Conservation (phyloP, 441 rosid species). For the Aquilaria agallochum region DNA sequence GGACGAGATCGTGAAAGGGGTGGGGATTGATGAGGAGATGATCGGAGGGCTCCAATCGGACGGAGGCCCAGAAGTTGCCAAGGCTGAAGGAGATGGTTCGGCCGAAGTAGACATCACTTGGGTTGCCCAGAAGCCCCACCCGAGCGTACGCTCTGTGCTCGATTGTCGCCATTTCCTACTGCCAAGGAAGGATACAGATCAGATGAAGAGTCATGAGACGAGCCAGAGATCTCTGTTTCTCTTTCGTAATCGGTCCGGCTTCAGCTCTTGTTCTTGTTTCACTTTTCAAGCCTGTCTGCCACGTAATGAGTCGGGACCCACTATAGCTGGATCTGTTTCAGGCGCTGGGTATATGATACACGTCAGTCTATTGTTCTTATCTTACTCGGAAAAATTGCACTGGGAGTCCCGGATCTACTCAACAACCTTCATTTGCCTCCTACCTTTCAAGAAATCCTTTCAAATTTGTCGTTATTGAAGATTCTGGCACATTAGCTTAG, state of each 20-base stretch:
- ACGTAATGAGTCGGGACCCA: background rate
- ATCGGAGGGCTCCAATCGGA: constrained; percentile 53
- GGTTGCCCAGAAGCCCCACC: constrained; percentile 77
- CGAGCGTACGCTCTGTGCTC: constrained; percentile 67
- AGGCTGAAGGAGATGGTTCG: constrained; percentile 68
- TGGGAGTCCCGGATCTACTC: no score
- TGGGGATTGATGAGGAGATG: constrained; percentile 70
- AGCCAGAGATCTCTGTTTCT: background rate
- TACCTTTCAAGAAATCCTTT: no score
- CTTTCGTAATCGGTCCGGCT: background rate
- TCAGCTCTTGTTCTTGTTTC: background rate
- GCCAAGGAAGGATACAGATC: background rate
- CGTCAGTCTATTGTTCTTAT: background rate
- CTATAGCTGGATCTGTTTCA: background rate
- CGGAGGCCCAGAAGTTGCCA: constrained; percentile 84
- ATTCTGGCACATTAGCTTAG: no score
- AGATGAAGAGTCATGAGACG: no score
- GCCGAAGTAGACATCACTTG: constrained; percentile 86
- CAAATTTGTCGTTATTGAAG: no score
- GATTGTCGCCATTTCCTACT: constrained; percentile 11
- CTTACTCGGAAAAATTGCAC: background rate
- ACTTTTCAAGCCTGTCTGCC: background rate
- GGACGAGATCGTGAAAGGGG: constrained; percentile 75
- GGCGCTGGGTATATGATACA: background rate
- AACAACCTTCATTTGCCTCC: no score